phyloP scores from a whole-genome alignment of 2,329 filamentous ascomycete genomes.

The Fusarium euwallaceae region DNA sequence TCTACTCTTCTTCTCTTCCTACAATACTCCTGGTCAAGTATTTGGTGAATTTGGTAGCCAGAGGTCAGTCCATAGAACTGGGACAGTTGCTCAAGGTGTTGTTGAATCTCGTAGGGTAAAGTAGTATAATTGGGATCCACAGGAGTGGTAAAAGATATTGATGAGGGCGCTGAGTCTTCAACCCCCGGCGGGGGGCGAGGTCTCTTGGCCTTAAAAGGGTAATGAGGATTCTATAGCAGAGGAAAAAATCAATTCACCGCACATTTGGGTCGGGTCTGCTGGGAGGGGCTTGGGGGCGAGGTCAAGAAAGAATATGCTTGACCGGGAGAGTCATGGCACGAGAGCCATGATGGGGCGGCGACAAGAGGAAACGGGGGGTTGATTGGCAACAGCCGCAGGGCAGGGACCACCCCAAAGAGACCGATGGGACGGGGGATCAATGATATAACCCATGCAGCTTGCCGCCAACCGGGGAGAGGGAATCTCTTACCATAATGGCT shows the following conservation, averaged over 20 bases:
- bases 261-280: slow-evolving; percentile 48
- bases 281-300: slow-evolving; percentile 43
- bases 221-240: slow-evolving; percentile 48
- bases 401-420: slow-evolving; percentile 45
- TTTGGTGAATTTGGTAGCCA: slow-evolving; percentile 49
- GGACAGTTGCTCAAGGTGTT: slow-evolving; percentile 47
- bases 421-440: slow-evolving; percentile 51
- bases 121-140: slow-evolving; percentile 43
- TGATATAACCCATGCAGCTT: slow-evolving; percentile 62
- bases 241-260: slow-evolving; percentile 56
- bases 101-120: slow-evolving; percentile 44
- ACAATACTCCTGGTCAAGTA: slow-evolving; percentile 42
- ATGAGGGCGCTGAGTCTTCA: slow-evolving; percentile 41
- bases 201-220: slow-evolving; percentile 48
- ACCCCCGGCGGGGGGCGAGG: slow-evolving; percentile 44
- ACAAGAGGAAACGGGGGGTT: slow-evolving; percentile 40
- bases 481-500: slow-evolving; percentile 64
- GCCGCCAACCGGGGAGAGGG: slow-evolving; percentile 56
- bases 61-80: slow-evolving; percentile 50
- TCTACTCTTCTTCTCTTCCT: slow-evolving; percentile 51
- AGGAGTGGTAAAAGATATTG: slow-evolving; percentile 35
- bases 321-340: slow-evolving; percentile 46
- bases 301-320: slow-evolving; percentile 46
- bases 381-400: slow-evolving; percentile 45
- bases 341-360: slow-evolving; percentile 43